Conservation (phyloP, 2,329 filamentous ascomycete species). For the Botrytis deweyae region DNA sequence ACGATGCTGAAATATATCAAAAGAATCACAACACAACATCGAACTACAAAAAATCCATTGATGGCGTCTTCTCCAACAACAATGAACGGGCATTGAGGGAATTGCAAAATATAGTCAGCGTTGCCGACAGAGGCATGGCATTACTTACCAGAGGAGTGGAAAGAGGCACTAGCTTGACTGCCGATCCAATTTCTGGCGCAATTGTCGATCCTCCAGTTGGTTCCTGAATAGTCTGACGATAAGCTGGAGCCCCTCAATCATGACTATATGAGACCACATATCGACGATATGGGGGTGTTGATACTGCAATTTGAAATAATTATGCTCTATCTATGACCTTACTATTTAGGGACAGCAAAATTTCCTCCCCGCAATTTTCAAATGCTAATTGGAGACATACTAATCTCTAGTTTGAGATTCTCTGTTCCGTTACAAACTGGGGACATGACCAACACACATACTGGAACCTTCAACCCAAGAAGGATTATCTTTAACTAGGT, state of each 20-base stretch:
- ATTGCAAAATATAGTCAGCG: constrained; percentile 37
- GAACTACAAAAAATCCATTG: constrained; percentile 36
- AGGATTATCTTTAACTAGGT: neutral
- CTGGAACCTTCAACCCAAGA: neutral
- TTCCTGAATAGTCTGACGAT: neutral
- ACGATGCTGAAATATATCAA: constrained; percentile 38
- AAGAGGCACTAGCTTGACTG: constrained; percentile 5
- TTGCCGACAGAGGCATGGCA: constrained; percentile 38
- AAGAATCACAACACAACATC: constrained; percentile 36
- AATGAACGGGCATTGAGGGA: constrained; percentile 37
- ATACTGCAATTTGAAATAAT: neutral
- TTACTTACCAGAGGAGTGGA: constrained; percentile 30
- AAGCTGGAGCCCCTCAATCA: neutral
- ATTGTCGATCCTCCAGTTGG: neutral
- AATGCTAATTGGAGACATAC: neutral
- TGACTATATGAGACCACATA: neutral
- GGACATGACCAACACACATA: neutral
- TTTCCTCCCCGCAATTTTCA: neutral
- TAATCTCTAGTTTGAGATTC: neutral
- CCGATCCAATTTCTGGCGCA: neutral
- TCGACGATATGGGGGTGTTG: neutral
- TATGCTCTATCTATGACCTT: neutral
- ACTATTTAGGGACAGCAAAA: neutral
- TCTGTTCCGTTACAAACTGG: neutral
- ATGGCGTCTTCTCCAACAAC: constrained; percentile 39